These are phyloP conservation scores for Boechera divaricarpa DNA, from an alignment of 345 rosid species.

Conservation along the genomic window DNA sequence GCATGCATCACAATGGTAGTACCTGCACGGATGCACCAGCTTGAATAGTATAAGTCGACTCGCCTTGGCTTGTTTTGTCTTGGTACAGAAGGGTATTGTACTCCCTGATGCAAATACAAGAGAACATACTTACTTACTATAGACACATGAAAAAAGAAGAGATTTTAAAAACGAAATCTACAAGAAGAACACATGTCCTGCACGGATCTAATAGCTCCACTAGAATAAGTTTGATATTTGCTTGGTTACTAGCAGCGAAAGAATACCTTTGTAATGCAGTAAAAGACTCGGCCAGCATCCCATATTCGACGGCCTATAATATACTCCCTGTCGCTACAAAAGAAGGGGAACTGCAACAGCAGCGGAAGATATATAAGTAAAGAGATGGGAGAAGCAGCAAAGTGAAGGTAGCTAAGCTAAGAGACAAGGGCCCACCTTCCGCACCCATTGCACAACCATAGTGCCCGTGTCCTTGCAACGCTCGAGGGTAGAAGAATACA, in stretches of 20 bases:
- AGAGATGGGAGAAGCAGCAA: constrained; percentile 19
- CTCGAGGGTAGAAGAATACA: constrained; percentile 64
- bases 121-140: neutral
- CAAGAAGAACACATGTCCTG: neutral
- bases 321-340: constrained; percentile 95
- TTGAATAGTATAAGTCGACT: constrained; percentile 91
- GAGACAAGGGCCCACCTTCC: constrained; percentile 61
- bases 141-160: constrained; percentile 6
- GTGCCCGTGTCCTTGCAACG: constrained; percentile 75
- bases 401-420: neutral
- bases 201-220: neutral
- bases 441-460: constrained; percentile 90
- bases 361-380: constrained; percentile 21
- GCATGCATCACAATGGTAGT: constrained; percentile 28
- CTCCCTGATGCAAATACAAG: constrained; percentile 64
- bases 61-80: constrained; percentile 81
- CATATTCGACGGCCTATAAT: constrained; percentile 95
- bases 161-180: neutral
- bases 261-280: constrained; percentile 90
- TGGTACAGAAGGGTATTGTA: constrained; percentile 68
- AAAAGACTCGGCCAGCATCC: constrained; percentile 78
- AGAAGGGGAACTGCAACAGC: constrained; percentile 88
- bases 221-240: neutral
- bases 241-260: constrained; percentile 4
- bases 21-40: constrained; percentile 98